A percentile compares a stretch with the other conserved stretches of the same genome.
Conservation (phyloP, 176 grass and related monocot species). For the Rhynchospora tenuis region DNA sequence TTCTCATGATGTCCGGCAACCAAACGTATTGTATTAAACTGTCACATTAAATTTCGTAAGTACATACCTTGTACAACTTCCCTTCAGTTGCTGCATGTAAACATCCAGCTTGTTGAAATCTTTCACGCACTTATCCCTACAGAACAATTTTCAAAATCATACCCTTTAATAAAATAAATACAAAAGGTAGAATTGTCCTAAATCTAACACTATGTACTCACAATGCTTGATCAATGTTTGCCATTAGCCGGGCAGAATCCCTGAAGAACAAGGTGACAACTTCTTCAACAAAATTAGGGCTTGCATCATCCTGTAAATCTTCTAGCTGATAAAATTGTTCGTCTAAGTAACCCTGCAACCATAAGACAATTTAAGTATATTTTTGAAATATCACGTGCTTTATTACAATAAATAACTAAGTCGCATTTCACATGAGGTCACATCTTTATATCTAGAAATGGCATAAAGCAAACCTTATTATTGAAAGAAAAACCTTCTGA, state of each 20-base stretch:
- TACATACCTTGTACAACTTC: slow-evolving; percentile 78
- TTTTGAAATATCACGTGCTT: background rate
- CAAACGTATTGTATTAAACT: slow-evolving; percentile 5
- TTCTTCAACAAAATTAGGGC: slow-evolving; percentile 95
- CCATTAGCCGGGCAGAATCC: slow-evolving; percentile 68
- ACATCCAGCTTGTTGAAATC: slow-evolving; percentile 83
- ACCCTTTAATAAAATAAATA: slow-evolving; percentile 15
- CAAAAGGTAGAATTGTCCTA: background rate
- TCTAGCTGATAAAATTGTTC: slow-evolving; percentile 95
- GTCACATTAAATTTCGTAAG: background rate
- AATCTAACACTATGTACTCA: slow-evolving; percentile 31
- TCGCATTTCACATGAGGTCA: background rate
- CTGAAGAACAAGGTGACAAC: slow-evolving; percentile 81
- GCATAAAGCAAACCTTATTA: background rate
- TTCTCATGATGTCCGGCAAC: background rate
- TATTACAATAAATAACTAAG: background rate
- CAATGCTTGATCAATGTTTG: slow-evolving; percentile 89
- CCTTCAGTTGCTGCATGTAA: slow-evolving; percentile 87
- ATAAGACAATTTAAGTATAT: slow-evolving; percentile 13
- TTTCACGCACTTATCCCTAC: slow-evolving; percentile 70
- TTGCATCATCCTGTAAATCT: slow-evolving; percentile 91
- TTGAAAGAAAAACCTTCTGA: background rate
- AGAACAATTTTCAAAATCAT: slow-evolving; percentile 1
- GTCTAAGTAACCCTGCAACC: slow-evolving; percentile 76
- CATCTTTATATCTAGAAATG: background rate